Evolutionary conservation across 164 flowering plant species (phyloP).

Genomic region (Vitis labrusca): DNA sequence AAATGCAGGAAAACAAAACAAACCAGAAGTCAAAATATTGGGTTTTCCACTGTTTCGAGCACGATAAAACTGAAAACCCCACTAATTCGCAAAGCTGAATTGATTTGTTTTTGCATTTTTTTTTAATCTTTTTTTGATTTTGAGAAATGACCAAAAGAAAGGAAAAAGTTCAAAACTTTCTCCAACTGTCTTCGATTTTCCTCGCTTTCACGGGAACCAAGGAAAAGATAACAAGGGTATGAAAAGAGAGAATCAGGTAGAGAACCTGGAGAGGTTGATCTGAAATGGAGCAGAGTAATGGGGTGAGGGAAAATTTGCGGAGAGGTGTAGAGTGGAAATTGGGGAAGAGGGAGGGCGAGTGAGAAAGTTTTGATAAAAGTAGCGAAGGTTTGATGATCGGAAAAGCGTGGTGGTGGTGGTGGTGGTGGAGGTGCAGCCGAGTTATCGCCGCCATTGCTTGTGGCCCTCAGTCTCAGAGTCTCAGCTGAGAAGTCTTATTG

Average conservation of each 20-base stretch:
- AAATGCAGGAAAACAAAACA: no score
- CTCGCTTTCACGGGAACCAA: neutral
- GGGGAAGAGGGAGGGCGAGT: conserved; percentile 7
- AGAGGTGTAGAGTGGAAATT: conserved; percentile 4
- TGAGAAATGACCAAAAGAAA: no score
- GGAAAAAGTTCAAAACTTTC: no score
- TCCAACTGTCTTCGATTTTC: no score
- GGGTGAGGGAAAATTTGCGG: conserved; percentile 28
- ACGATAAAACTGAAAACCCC: no score
- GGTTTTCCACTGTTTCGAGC: no score
- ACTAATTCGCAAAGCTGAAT: no score
- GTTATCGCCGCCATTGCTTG: conserved; percentile 35
- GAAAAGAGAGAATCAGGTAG: conserved; percentile 6
- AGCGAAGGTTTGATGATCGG: conserved; percentile 19
- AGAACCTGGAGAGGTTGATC: conserved; percentile 33
- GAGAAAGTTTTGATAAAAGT: conserved; percentile 18
- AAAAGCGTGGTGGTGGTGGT: conserved; percentile 16
- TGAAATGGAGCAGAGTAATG: conserved; percentile 40
- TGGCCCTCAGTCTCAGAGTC: neutral
- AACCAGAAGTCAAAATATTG: no score
- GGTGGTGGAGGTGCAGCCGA: conserved; percentile 39
- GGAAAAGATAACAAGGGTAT: neutral
- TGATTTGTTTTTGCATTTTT: no score
- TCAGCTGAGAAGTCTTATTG: no score
- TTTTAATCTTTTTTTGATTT: no score